Evolutionary conservation across 2,329 filamentous ascomycete species (phyloP), one percentile per base, ranked within the genome.

Genomic region (Samsoniella hepiali): DNA sequence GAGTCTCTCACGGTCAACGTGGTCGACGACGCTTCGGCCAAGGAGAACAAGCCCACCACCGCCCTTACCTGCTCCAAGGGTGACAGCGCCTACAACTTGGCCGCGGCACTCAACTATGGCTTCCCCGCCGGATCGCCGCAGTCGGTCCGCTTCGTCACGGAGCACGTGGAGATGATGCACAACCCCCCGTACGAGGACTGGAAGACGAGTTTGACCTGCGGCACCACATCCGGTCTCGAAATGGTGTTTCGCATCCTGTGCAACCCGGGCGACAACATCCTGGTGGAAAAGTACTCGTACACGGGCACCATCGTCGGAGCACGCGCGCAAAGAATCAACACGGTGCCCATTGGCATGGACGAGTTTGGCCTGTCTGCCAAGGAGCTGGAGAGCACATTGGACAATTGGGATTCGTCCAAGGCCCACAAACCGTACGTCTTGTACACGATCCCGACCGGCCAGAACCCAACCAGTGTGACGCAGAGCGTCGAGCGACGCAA

Each of bases 391-490:
- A 75, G 83, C 6, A 77, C 90, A 13, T 77, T 92, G 49, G 81
- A 76, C 64, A 85, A 82, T 68, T 92, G 90, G 90, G 85, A 91
- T 68, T 58, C 15, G 1, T 70, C 70, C 3, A 69, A 75, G 7
- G 74, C 75, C 4, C 71, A 70, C 7, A 82, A 79, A 68, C 82
- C 82, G 7, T 75, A 78, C 40, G 72, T 84, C 2, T 67, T 84
- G n/a, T 84, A 84, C 68, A 84, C 80, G 1, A 81, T 84, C n/a
- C 82, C 82, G 0, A 90, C 89, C 0, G 91, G 91, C 0, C 91
- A 95, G 76, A 96, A 96, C 74, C 91, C 91, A 0, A 95, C 91
- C 0, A 91, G 91, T 27, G 86, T 90, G 11, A 95, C 91, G 5
- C 89, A 92, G 74, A 81, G 84, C 53, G 74, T 76, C 11, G 78